These are phyloP conservation scores for Agrocybe praecox DNA, from an alignment of 768 basidiomycete genomes.

Conservation along the genomic window DNA sequence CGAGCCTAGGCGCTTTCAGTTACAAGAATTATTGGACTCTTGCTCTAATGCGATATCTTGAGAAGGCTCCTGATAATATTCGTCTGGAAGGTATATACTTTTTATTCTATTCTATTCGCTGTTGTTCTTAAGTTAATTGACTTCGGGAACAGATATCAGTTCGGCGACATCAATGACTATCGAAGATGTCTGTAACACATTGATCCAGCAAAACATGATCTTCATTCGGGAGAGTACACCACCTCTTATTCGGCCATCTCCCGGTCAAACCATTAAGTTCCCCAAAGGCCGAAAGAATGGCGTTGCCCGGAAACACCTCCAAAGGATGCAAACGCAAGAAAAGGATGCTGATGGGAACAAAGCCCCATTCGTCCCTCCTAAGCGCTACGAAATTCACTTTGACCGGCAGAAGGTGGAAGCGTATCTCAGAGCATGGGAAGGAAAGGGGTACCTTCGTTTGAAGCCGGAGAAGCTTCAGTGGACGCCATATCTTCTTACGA, in stretches of 20 bases:
- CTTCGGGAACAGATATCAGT: conserved; percentile 66
- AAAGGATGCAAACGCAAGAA: conserved; percentile 57
- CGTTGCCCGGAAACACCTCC: conserved; percentile 63
- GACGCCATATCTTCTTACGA: conserved; percentile 85
- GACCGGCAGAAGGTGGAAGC: conserved; percentile 65
- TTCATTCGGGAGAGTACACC: conserved; percentile 50
- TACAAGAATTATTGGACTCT: conserved; percentile 96
- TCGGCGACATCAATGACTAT: conserved; percentile 86
- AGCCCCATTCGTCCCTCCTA: conserved; percentile 62
- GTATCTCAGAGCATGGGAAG: conserved; percentile 70
- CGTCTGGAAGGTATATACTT: conserved; percentile 70
- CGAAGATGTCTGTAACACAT: conserved; percentile 82
- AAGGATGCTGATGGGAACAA: conserved; percentile 42
- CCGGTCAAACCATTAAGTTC: conserved; percentile 79
- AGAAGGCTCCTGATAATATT: conserved; percentile 58
- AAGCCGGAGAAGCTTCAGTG: conserved; percentile 89
- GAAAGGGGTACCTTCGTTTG: conserved; percentile 76
- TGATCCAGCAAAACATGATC: conserved; percentile 79
- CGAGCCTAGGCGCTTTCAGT: conserved; percentile 88
- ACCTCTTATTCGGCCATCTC: conserved; percentile 61
- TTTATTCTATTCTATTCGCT: no score
- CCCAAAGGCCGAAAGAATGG: conserved; percentile 70
- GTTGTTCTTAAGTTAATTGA: no score
- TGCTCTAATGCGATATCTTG: conserved; percentile 77
- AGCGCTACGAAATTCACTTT: conserved; percentile 76